Percentiles rank a stretch among this genome's conserved stretches.
phyloP scores from a whole-genome alignment of 176 grass and related monocot genomes.

The Zizania latifolia region DNA sequence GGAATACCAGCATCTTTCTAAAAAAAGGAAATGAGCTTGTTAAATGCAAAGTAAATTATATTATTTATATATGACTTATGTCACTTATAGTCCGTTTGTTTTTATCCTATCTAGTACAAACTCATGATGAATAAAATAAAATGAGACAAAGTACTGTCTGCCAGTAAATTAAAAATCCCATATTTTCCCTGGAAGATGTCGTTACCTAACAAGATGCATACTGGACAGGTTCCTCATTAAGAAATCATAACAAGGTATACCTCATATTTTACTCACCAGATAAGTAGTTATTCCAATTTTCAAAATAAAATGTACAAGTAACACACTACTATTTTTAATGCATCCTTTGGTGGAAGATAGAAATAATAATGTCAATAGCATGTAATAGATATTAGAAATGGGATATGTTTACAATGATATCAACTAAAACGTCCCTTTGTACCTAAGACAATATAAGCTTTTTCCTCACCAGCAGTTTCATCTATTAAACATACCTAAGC shows the following conservation, averaged over 20 bases:
- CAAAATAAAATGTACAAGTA: not conserved
- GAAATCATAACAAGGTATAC: not conserved
- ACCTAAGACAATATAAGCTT: not conserved
- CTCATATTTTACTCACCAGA: not conserved
- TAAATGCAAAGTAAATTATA: no score
- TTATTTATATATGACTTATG: no score
- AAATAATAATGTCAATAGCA: not conserved
- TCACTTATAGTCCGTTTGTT: not conserved
- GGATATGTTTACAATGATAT: not conserved
- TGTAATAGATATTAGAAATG: not conserved
- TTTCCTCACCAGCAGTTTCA: not conserved
- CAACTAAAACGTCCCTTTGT: not conserved
- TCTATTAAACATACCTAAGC: not conserved
- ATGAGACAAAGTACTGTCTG: not conserved
- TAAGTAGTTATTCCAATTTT: not conserved
- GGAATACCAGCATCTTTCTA: slow-evolving; percentile 96
- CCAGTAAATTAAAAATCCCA: not conserved
- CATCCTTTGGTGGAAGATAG: not conserved
- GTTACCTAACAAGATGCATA: not conserved
- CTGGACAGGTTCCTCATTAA: not conserved
- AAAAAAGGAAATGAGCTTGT: slow-evolving; percentile 26
- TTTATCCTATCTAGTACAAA: not conserved
- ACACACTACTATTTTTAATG: not conserved
- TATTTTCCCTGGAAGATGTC: not conserved
- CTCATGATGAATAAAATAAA: not conserved